Evolutionary conservation across 2,329 filamentous ascomycete species (phyloP).

Genomic region (Talaromyces sp.): DNA sequence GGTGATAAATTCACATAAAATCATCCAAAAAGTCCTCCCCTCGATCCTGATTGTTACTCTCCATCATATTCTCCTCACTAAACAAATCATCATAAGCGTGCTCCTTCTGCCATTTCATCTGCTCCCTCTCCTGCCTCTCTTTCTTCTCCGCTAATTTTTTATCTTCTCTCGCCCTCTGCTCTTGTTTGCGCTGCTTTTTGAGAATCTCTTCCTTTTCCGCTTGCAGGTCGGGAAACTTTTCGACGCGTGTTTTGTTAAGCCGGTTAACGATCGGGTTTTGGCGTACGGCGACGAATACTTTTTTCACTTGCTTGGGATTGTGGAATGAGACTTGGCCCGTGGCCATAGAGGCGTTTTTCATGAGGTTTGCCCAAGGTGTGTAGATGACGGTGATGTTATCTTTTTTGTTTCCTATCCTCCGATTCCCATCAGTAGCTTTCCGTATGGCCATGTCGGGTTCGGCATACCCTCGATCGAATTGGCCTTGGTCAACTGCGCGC

Average conservation of each 20-base stretch:
- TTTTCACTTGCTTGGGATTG: conserved; percentile 77
- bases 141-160: conserved; percentile 41
- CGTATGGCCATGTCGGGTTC: not conserved
- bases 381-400: conserved; percentile 97
- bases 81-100: conserved; percentile 95
- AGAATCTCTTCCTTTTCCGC: conserved; percentile 77
- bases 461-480: conserved; percentile 88
- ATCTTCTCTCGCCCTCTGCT: conserved; percentile 48
- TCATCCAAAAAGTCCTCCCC: conserved; percentile 75
- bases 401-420: conserved; percentile 83
- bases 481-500: conserved; percentile 96
- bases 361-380: conserved; percentile 94
- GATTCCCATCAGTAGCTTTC: not conserved
- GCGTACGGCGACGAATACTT: conserved; percentile 71
- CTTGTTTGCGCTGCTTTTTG: conserved; percentile 67
- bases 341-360: conserved; percentile 94
- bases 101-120: conserved; percentile 93
- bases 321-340: conserved; percentile 94
- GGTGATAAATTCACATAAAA: conserved; percentile 66
- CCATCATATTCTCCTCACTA: conserved; percentile 73
- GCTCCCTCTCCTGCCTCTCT: conserved; percentile 69
- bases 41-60: conserved; percentile 80
- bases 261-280: conserved; percentile 93
- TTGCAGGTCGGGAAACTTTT: conserved; percentile 79
- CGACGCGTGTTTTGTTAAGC: conserved; percentile 93